phyloP scores from a whole-genome alignment of 2,329 filamentous ascomycete genomes.

The Aspergillus transmontanensis region DNA sequence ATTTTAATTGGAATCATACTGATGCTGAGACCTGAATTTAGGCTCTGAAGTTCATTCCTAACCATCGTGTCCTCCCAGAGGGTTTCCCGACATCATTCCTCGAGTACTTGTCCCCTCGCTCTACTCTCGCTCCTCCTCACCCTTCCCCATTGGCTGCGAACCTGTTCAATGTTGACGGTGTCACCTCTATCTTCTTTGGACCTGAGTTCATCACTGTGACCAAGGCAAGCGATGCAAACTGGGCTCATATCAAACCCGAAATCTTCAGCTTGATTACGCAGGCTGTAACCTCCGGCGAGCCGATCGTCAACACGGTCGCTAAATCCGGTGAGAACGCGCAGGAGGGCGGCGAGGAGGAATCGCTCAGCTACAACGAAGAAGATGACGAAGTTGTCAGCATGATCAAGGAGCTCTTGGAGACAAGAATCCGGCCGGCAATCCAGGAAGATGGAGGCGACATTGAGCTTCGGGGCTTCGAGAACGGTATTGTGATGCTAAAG shows the following conservation, averaged over 20 bases:
- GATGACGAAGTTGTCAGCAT: conserved; percentile 94
- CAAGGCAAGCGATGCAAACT: conserved; percentile 83
- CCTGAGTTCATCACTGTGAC: conserved; percentile 95
- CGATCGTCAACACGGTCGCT: conserved; percentile 73
- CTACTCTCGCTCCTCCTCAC: conserved; percentile 84
- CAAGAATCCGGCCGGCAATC: conserved; percentile 89
- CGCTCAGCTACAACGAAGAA: conserved; percentile 80
- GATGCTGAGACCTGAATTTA: conserved; percentile 13
- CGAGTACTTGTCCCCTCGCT: conserved; percentile 87
- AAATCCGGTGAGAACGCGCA: conserved; percentile 58
- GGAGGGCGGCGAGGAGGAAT: conserved; percentile 61
- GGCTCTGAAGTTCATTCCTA: conserved; percentile 92
- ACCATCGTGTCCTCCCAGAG: conserved; percentile 79
- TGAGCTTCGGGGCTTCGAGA: conserved; percentile 86
- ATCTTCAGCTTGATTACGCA: conserved; percentile 95
- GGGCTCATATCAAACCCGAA: conserved; percentile 94
- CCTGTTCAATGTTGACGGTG: conserved; percentile 89
- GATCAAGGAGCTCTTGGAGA: conserved; percentile 98
- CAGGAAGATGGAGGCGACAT: conserved; percentile 98
- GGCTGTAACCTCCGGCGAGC: conserved; percentile 79
- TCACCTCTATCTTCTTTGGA: conserved; percentile 94
- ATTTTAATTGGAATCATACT: neutral
- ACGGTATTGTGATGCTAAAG: conserved; percentile 83
- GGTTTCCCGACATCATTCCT: conserved; percentile 74
- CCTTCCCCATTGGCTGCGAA: conserved; percentile 88